These are phyloP conservation scores for Leucaena leucocephala DNA, from an alignment of 306 rosid genomes.

Conservation along the genomic window DNA sequence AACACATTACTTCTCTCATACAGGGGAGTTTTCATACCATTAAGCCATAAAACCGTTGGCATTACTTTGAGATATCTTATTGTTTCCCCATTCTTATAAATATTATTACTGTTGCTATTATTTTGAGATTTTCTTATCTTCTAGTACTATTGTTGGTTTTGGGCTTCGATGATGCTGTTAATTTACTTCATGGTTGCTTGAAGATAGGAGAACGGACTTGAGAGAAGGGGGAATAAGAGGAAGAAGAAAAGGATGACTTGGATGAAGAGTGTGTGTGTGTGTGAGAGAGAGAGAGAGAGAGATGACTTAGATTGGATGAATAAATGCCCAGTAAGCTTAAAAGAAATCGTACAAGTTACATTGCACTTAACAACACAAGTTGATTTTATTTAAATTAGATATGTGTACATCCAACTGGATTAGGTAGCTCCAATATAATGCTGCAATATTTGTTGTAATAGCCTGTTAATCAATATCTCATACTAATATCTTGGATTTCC, in stretches of 20 bases:
- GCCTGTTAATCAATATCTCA: neutral
- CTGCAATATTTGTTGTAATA: neutral
- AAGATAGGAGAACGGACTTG: too few species aligned
- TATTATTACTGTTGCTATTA: neutral
- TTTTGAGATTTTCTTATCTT: neutral
- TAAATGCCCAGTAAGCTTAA: neutral
- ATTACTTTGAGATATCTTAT: neutral
- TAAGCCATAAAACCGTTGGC: too few species aligned
- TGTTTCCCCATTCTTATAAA: neutral
- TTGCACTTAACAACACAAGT: too few species aligned
- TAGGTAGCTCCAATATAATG: too few species aligned
- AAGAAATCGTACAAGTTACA: neutral
- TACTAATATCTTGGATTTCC: neutral
- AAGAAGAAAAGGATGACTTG: neutral
- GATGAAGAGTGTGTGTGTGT: neutral
- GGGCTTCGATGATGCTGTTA: neutral
- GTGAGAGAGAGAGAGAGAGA: too few species aligned
- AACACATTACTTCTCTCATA: too few species aligned
- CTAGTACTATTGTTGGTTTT: neutral
- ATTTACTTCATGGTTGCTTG: neutral
- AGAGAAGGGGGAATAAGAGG: neutral
- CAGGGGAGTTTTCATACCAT: too few species aligned
- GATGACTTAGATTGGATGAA: neutral
- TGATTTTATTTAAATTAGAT: too few species aligned
- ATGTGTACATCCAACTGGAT: too few species aligned